Conservation (phyloP, 768 basidiomycete species). For the Hydnomerulius pinastri region DNA sequence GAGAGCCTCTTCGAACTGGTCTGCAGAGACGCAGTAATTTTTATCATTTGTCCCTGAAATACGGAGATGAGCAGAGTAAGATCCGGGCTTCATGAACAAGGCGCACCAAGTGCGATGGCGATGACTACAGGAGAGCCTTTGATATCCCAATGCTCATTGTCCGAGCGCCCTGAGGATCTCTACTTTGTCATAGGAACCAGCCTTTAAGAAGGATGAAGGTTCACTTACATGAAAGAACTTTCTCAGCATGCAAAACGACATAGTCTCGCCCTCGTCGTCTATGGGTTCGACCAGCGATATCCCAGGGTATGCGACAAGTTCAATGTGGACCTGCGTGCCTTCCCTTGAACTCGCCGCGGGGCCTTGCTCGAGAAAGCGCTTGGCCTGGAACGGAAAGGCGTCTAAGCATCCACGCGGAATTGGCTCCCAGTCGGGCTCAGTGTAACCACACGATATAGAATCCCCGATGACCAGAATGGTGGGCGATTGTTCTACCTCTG, state of each 20-base stretch:
- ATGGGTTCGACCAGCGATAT: neutral
- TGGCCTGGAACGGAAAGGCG: neutral
- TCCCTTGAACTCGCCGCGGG: neutral
- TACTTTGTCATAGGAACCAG: neutral
- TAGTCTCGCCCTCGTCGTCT: neutral
- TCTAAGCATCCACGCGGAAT: neutral
- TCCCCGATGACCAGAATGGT: neutral
- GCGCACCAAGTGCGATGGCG: neutral
- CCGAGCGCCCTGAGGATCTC: neutral
- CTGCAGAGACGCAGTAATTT: neutral
- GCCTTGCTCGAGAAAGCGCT: neutral
- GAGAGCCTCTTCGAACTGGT: neutral
- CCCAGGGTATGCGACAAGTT: neutral
- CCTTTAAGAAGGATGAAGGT: neutral
- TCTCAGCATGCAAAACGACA: neutral
- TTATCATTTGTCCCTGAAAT: neutral
- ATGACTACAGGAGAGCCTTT: neutral
- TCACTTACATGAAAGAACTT: neutral
- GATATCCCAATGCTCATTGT: neutral
- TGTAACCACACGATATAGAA: neutral
- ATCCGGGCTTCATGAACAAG: neutral
- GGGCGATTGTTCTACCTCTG: neutral
- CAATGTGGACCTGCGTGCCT: neutral
- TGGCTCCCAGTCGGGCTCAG: neutral
- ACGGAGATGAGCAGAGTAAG: neutral